Base-by-base conservation (phyloP, 148 eudicot species). In the Chenopodium formosanum region DNA sequence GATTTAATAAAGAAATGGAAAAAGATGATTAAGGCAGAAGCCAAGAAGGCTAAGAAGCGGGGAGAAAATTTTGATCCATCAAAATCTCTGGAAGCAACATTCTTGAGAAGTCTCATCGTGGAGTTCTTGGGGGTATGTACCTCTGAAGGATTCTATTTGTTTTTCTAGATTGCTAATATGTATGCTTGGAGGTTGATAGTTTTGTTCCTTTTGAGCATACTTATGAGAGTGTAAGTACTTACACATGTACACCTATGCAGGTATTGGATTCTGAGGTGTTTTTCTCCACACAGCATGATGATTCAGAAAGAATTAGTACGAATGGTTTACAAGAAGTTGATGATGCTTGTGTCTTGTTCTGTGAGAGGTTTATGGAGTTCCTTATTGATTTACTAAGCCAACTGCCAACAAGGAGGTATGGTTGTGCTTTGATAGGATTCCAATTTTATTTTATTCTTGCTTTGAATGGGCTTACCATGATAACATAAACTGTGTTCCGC, bases 361-460 rank as follows among this genome's bases (percentile, higher is more conserved):
- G 98, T 85, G 98, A 95, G 85, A 91, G 98, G 85, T 95, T 95
- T 84, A 92, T 92, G 92, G 98, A 95, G 87, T 95, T 95, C 80
- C 92, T 95, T 76, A 95, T 93, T 75, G 98, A 95, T 91, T 91
- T 95, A 78, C 84, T 95, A 87, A 95, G 98, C 88, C 98, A 95
- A 84, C 89, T 95, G 68, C 97, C 97, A 50, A 95, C 98, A 19
- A 87, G 98, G 81, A 95, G 98, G 98, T 95, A 86, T 23, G 75
- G 44, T 58, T 4, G 9, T 80, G 65, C 22, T 47, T 34, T 74
- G 48, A 63, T 23, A 27, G n/a, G 29, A 74, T 40, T 40, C 44
- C 44, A 40, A 16, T 72, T 5, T 48, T 27, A 17, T 13, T 13
- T 16, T 22, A 37, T 9, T 19, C 2, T 73, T 46, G 56, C 53